Evolutionary conservation across 306 rosid species (phyloP).

Genomic region (Prunus mume): DNA sequence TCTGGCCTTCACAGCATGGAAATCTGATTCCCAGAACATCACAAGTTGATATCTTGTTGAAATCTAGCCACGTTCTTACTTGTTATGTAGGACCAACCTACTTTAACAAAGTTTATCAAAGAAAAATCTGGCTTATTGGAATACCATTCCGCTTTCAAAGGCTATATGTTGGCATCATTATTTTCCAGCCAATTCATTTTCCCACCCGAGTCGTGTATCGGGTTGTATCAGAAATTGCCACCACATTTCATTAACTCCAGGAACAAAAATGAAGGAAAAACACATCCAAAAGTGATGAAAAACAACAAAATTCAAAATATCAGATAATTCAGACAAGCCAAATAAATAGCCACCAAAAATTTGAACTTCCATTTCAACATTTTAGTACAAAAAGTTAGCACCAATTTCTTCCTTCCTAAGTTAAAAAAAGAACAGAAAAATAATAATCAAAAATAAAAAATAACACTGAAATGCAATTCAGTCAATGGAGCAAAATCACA

Average conservation of each 20-base stretch:
- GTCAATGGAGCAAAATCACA: not conserved
- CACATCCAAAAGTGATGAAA: not conserved
- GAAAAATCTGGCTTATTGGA: not conserved
- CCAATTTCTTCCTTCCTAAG: not conserved
- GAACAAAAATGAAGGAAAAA: not conserved
- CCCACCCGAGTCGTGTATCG: not conserved
- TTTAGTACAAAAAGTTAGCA: not conserved
- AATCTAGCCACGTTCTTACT: not conserved
- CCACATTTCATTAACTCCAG: not conserved
- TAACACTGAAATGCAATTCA: not conserved
- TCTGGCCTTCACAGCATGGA: not conserved
- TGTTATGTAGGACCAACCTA: not conserved
- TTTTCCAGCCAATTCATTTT: not conserved
- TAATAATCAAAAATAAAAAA: not conserved
- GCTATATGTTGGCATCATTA: not conserved
- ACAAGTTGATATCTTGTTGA: not conserved
- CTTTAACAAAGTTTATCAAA: not conserved
- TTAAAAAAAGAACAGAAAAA: not conserved
- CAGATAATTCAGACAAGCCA: not conserved
- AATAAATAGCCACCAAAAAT: not conserved
- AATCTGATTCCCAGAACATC: not conserved
- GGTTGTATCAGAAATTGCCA: not conserved
- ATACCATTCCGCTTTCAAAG: no score
- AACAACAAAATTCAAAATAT: not conserved
- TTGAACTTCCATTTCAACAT: not conserved